Evolutionary conservation across 1,284 basidiomycete genomes (phyloP).

Genomic region (Sphagnurus paluster): DNA sequence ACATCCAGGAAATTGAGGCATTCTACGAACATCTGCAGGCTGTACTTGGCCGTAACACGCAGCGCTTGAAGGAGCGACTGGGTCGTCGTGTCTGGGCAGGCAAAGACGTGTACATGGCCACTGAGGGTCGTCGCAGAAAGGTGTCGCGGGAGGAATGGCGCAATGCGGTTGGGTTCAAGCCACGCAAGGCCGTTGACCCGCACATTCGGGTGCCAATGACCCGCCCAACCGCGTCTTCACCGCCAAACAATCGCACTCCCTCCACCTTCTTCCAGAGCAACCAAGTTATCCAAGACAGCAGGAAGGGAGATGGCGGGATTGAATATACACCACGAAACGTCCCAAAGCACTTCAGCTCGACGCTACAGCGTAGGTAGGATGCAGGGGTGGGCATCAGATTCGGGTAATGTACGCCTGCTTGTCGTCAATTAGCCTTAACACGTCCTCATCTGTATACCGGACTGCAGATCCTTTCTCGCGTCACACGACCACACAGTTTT

Average conservation of each 20-base stretch:
- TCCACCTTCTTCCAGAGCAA: constrained; percentile 18
- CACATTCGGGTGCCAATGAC: not conserved
- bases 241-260: not conserved
- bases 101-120: constrained; percentile 53
- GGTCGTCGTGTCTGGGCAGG: constrained; percentile 68
- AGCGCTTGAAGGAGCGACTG: constrained; percentile 65
- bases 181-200: constrained; percentile 11
- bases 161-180: constrained; percentile 33
- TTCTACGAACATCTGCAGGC: constrained; percentile 43
- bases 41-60: constrained; percentile 48
- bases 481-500: not conserved
- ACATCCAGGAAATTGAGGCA: constrained; percentile 47
- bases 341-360: not conserved
- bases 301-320: not conserved
- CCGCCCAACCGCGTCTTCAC: not conserved
- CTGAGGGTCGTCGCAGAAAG: constrained; percentile 18
- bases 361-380: constrained; percentile 1
- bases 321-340: not conserved
- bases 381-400: not conserved
- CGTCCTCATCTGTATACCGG: not conserved
- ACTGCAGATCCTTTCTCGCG: not conserved
- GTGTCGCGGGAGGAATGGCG: constrained; percentile 33
- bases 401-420: not conserved
- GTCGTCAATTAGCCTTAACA: not conserved
- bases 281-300: not conserved